Conservation (phyloP, 768 basidiomycete genomes). For the Boletus rubroflammeus region DNA sequence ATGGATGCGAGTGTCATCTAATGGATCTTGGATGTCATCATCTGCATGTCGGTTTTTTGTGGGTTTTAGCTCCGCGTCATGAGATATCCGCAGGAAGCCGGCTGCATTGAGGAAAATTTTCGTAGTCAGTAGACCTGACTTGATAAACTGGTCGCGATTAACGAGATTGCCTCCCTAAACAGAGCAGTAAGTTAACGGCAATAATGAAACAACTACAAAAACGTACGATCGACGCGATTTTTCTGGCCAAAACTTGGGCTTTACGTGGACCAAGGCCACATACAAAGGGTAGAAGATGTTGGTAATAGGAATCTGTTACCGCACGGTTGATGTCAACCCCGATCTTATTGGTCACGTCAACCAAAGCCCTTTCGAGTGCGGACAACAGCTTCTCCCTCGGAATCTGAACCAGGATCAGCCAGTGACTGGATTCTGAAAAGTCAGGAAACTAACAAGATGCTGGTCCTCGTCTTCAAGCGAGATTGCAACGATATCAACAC, state of each 20-base stretch:
- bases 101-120: constrained; percentile 91
- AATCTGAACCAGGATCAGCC: constrained; percentile 48
- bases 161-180: constrained; percentile 78
- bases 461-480: constrained; percentile 84
- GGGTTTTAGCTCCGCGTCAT: constrained; percentile 61
- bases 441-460: constrained; percentile 58
- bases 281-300: constrained; percentile 83
- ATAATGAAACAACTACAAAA: background rate
- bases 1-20: constrained; percentile 95
- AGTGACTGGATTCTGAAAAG: background rate
- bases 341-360: constrained; percentile 87
- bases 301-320: constrained; percentile 84
- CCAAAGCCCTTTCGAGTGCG: constrained; percentile 81
- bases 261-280: constrained; percentile 95
- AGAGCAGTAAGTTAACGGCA: background rate
- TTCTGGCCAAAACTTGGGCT: constrained; percentile 77
- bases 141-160: constrained; percentile 88
- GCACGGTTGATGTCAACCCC: constrained; percentile 97
- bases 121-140: constrained; percentile 71
- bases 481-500: constrained; percentile 77
- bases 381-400: constrained; percentile 78
- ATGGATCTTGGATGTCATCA: constrained; percentile 76
- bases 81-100: constrained; percentile 84
- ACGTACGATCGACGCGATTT: constrained; percentile 72
- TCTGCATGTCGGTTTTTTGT: constrained; percentile 58